Percentiles rank a stretch among this genome's conserved stretches.
phyloP scores from a whole-genome alignment of 805 yeast species.

The Lipomyces yamanashiensis region DNA sequence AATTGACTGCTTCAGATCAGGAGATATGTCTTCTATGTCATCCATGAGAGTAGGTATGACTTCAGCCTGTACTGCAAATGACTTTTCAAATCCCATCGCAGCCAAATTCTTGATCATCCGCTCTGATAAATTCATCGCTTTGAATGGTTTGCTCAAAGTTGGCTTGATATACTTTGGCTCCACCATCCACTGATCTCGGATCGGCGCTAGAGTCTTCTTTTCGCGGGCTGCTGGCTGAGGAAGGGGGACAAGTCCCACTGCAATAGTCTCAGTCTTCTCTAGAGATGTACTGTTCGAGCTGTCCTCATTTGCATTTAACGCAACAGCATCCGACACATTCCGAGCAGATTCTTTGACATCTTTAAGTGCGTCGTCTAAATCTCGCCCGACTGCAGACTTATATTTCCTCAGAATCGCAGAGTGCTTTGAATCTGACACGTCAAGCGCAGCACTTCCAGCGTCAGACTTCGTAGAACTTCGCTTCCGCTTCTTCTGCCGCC shows the following conservation, averaged over 20 bases:
- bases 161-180: conserved; percentile 64
- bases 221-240: conserved; percentile 81
- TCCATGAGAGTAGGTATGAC: conserved; percentile 63
- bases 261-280: conserved; percentile 15
- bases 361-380: conserved; percentile 3
- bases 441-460: conserved; percentile 20
- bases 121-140: conserved; percentile 52
- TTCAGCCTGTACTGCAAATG: conserved; percentile 78
- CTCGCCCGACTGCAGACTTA: conserved; percentile 39
- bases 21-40: conserved; percentile 45
- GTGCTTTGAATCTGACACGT: conserved; percentile 51
- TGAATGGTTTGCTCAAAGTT: conserved; percentile 53
- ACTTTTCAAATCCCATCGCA: conserved; percentile 54
- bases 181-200: conserved; percentile 63
- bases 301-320: conserved; percentile 31
- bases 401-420: conserved; percentile 59
- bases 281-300: conserved; percentile 28
- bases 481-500: conserved; percentile 8
- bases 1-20: conserved; percentile 57
- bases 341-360: not conserved
- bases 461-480: not conserved
- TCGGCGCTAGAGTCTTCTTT: conserved; percentile 46
- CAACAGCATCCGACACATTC: conserved; percentile 19
- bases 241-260: conserved; percentile 60
- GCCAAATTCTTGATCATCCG: conserved; percentile 54